Evolutionary conservation across 768 basidiomycete species (phyloP).

Genomic region (Coprinellus micaceus): DNA sequence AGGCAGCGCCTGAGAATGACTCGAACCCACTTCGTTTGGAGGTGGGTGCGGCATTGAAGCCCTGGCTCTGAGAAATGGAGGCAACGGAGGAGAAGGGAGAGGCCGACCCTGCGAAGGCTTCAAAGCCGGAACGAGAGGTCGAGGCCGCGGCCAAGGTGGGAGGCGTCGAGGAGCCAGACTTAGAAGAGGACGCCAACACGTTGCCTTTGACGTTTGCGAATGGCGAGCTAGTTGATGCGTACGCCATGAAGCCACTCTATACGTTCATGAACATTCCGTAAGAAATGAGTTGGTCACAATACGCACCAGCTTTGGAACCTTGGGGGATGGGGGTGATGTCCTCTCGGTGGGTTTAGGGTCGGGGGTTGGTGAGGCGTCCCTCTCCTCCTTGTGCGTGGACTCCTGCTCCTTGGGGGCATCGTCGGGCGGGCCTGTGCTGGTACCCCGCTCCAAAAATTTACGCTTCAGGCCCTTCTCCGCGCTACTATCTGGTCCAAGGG

Average conservation of each 20-base stretch:
- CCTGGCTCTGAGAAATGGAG: too few relatives aligned
- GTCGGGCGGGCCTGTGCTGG: conserved; percentile 54
- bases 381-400: conserved; percentile 51
- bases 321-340: conserved; percentile 32
- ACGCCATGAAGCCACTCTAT: conserved; percentile 76
- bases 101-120: conserved; percentile 26
- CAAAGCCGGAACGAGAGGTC: conserved; percentile 31
- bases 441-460: conserved; percentile 63
- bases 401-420: conserved; percentile 25
- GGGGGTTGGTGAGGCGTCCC: conserved; percentile 64
- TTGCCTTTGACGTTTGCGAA: conserved; percentile 72
- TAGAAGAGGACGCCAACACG: conserved; percentile 40
- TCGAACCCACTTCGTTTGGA: conserved; percentile 53
- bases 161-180: conserved; percentile 17
- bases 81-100: conserved; percentile 32
- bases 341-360: conserved; percentile 39
- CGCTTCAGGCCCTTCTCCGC: conserved; percentile 65
- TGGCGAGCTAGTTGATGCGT: conserved; percentile 69
- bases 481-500: conserved; percentile 33
- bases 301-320: conserved; percentile 43
- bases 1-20: conserved; percentile 48
- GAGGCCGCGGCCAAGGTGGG: conserved; percentile 15
- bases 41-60: conserved; percentile 5
- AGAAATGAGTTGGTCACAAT: conserved; percentile 1
- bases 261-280: conserved; percentile 10